Percentiles rank a stretch among this genome's conserved stretches.
These are phyloP conservation scores for Henckelia pumila DNA, from an alignment of 257 asterid species.

Conservation along the genomic window DNA sequence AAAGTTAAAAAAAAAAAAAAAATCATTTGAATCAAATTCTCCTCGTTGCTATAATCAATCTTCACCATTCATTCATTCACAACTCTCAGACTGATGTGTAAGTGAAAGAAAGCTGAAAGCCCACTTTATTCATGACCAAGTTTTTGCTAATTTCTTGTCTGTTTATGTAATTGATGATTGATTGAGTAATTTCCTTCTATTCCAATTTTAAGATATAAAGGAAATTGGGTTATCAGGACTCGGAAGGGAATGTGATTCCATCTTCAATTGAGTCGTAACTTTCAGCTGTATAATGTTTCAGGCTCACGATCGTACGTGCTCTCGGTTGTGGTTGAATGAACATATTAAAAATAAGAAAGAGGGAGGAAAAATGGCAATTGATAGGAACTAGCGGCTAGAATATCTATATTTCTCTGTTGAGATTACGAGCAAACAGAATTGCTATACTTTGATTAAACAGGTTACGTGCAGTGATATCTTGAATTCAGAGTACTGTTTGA, in stretches of 20 bases:
- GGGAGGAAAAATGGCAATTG: too few species aligned
- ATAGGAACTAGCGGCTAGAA: too few species aligned
- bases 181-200: conserved; percentile 6
- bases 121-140: conserved; percentile 30
- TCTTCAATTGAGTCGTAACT: conserved; percentile 16
- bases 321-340: background rate
- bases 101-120: background rate
- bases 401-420: too few species aligned
- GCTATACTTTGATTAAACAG: conserved; percentile 8
- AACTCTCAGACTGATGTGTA: background rate
- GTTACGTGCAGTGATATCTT: conserved; percentile 10
- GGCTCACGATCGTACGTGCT: too few species aligned
- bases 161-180: conserved; percentile 10
- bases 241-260: conserved; percentile 18
- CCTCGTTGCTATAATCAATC: too few species aligned
- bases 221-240: background rate
- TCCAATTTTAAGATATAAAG: conserved; percentile 11
- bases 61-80: too few species aligned
- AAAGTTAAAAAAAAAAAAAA: too few species aligned
- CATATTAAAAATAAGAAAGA: background rate
- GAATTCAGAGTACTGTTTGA: background rate
- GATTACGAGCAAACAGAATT: background rate
- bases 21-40: too few species aligned
- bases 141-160: conserved; percentile 16
- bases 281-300: conserved; percentile 16